These are phyloP conservation scores for Salix brachista DNA, from an alignment of 345 rosid genomes.

Conservation along the genomic window DNA sequence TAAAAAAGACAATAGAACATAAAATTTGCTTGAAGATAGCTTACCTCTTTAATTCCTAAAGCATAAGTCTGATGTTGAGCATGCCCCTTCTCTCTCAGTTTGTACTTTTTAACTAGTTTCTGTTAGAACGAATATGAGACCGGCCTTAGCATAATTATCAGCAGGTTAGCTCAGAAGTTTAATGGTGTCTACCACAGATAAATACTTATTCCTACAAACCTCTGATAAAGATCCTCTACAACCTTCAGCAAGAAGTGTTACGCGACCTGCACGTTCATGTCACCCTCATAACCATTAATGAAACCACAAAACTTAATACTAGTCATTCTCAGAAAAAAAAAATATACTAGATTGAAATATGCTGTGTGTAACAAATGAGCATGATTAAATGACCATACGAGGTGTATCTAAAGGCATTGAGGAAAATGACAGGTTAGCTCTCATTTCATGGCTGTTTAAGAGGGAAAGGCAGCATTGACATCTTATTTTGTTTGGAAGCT, in stretches of 20 bases:
- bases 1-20: slow-evolving; percentile 5
- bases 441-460: too few species aligned
- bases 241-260: slow-evolving; percentile 87
- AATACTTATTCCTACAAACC: slow-evolving; percentile 44
- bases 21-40: slow-evolving; percentile 1
- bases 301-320: neutral
- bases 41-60: slow-evolving; percentile 92
- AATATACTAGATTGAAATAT: neutral
- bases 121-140: slow-evolving; percentile 29
- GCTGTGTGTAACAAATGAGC: neutral
- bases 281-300: slow-evolving; percentile 9
- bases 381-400: neutral
- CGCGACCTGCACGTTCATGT: slow-evolving; percentile 47
- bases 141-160: slow-evolving; percentile 12
- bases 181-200: neutral
- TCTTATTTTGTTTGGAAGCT: neutral
- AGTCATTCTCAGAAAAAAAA: neutral
- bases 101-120: slow-evolving; percentile 63
- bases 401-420: neutral
- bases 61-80: slow-evolving; percentile 98
- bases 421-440: too few species aligned
- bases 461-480: neutral
- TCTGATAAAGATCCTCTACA: slow-evolving; percentile 96
- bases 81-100: slow-evolving; percentile 66
- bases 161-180: neutral